These are phyloP conservation scores for Beauveria rudraprayagi DNA, from an alignment of 2,329 filamentous ascomycete genomes.

Conservation along the genomic window DNA sequence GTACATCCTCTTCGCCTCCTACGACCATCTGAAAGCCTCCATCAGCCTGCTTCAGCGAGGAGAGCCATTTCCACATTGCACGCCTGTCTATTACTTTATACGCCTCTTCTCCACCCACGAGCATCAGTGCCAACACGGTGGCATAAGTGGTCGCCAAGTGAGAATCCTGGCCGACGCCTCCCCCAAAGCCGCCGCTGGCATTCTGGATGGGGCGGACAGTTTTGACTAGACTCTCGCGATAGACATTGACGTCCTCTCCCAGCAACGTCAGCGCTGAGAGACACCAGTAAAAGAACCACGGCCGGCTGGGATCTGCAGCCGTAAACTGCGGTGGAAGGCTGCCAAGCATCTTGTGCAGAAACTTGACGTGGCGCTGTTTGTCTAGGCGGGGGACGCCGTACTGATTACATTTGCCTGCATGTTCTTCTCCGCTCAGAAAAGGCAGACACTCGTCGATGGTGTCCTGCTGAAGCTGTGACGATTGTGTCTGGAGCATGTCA, in stretches of 20 bases:
- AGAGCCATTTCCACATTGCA: conserved; percentile 87
- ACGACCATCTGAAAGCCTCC: conserved; percentile 85
- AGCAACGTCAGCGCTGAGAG: conserved; percentile 67
- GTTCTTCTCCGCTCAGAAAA: conserved; percentile 50
- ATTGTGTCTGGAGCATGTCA: conserved; percentile 59
- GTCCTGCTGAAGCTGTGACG: conserved; percentile 58
- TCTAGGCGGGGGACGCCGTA: conserved; percentile 70
- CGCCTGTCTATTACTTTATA: conserved; percentile 72
- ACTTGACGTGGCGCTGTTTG: conserved; percentile 51
- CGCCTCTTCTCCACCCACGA: conserved; percentile 67
- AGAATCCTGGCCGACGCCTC: conserved; percentile 82
- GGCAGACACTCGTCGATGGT: conserved; percentile 63
- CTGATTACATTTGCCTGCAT: conserved; percentile 45
- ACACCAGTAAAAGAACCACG: conserved; percentile 94
- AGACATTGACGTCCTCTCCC: conserved; percentile 63
- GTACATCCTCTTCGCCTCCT: conserved; percentile 86
- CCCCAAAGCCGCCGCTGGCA: conserved; percentile 75
- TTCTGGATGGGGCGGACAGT: conserved; percentile 82
- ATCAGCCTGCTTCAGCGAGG: conserved; percentile 72
- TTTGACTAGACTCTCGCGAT: conserved; percentile 60
- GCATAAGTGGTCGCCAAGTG: conserved; percentile 90
- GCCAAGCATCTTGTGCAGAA: conserved; percentile 50
- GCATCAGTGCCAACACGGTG: conserved; percentile 65
- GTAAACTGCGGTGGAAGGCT: conserved; percentile 63
- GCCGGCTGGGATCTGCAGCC: conserved; percentile 74